A percentile compares a stretch with the other conserved stretches of the same genome.
phyloP scores from a whole-genome alignment of 208 protist species.

The Trypanosoma congolense region DNA sequence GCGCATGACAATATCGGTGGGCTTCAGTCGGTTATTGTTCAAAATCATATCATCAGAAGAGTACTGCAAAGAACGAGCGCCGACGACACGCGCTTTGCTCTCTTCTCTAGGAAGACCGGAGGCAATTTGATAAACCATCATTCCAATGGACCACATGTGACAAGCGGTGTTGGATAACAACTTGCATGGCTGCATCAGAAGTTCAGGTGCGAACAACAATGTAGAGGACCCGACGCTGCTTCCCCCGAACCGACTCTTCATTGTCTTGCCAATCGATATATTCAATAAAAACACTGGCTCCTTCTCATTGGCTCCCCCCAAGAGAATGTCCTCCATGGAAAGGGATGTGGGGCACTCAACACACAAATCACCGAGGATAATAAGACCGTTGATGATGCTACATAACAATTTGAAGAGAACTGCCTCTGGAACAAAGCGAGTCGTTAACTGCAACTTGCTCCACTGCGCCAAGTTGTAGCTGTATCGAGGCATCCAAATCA shows the following conservation, averaged over 20 bases:
- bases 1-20: slow-evolving; percentile 34
- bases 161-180: slow-evolving; percentile 17
- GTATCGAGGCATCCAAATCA: slow-evolving; percentile 75
- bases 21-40: slow-evolving; percentile 47
- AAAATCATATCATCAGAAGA: slow-evolving; percentile 33
- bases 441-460: slow-evolving; percentile 22
- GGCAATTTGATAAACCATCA: slow-evolving; percentile 44
- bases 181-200: background rate
- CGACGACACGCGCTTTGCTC: slow-evolving; percentile 7
- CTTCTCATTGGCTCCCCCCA: slow-evolving; percentile 24
- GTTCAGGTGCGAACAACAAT: slow-evolving; percentile 14
- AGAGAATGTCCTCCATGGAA: slow-evolving; percentile 40
- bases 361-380: slow-evolving; percentile 15
- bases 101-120: slow-evolving; percentile 21
- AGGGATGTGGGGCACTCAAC: slow-evolving; percentile 19
- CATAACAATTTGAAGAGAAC: slow-evolving; percentile 30
- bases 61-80: background rate
- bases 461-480: slow-evolving; percentile 35
- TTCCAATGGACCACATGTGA: slow-evolving; percentile 56
- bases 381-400: slow-evolving; percentile 29
- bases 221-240: slow-evolving; percentile 7
- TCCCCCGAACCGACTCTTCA: background rate
- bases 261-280: background rate
- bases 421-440: slow-evolving; percentile 29
- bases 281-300: slow-evolving; percentile 34